Base-by-base conservation (phyloP, 1,139 yeast genomes). In the Magnusiomyces tetraspermus region DNA sequence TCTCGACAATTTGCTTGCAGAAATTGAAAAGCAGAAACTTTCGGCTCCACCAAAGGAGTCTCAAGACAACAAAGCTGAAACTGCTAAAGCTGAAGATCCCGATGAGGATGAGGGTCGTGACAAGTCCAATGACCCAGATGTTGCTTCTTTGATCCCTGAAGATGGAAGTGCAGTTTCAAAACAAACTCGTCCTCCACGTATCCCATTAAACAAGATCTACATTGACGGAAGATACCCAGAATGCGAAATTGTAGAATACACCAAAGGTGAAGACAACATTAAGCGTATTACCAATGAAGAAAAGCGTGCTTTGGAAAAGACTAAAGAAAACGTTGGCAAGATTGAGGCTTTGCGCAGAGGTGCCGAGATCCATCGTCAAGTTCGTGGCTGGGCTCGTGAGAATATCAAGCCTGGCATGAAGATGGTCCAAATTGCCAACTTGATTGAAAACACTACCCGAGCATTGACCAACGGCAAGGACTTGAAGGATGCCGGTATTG, bases 321-420 rank as follows among this genome's bases (percentile, higher is more conserved):
- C 82, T 64, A 76, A 78, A 60, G 73, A 76, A 58, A 71, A 69
- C 54, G 42, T 22, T n/a, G 8, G 11, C 3, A 73, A 72, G 50
- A 87, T 95, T 85, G 85, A 89, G 60, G 97, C 90, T 59, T 82
- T 89, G 71, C 81, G 99, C 63, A 88, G 89, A 65, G 98, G 90
- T 47, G 96, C 97, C 0, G 99, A 92, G 69, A 85, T 89, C 52
- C 99, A 92, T 66, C 80, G 97, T 59, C 78, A 95, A 62, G 97
- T 87, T 23, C 81, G 98, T 63, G 80, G 80, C 58, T 82, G 85
- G 67, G 88, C 95, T 1, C 83, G 79, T 60, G 77, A 81, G 54
- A 75, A 76, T 58, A 78, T 92, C 62, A 79, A 82, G 67, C 97
- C 97, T 1, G 98, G 98, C 24, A 86, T 90, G 96, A 73, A 84